Evolutionary conservation across 2,329 filamentous ascomycete genomes (phyloP).

Genomic region (Cercospora nicotianae): DNA sequence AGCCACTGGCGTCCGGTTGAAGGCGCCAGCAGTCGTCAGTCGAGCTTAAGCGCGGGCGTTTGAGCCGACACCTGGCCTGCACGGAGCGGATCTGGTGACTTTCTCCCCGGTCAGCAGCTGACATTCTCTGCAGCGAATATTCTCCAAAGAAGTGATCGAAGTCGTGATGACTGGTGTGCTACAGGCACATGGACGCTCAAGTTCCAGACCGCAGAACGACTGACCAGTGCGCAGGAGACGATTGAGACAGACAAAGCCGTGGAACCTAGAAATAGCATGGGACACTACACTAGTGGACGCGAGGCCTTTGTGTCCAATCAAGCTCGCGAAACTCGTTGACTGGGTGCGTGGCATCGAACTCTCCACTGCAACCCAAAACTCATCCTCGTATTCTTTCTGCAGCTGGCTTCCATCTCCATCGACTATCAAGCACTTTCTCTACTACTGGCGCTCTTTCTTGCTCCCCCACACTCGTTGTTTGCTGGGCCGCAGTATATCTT

Average conservation of each 20-base stretch:
- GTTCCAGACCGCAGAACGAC: background rate
- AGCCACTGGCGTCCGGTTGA: conserved; percentile 8
- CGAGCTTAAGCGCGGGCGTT: background rate
- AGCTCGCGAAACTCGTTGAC: conserved; percentile 9
- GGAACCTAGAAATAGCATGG: conserved; percentile 14
- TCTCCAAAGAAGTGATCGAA: background rate
- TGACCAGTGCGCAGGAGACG: conserved; percentile 1
- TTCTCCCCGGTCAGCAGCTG: background rate
- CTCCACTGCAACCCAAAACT: conserved; percentile 18
- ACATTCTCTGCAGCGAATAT: background rate
- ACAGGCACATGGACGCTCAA: background rate
- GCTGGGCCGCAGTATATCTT: background rate
- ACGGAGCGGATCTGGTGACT: background rate
- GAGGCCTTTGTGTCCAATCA: conserved; percentile 25
- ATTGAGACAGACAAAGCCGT: background rate
- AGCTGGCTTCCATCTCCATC: background rate
- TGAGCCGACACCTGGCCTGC: background rate
- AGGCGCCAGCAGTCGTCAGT: conserved; percentile 8
- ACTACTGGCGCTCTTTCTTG: background rate
- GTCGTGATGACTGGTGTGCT: background rate
- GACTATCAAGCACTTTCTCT: conserved; percentile 1
- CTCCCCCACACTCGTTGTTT: conserved; percentile 6
- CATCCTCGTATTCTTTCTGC: conserved; percentile 18
- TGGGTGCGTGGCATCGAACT: conserved; percentile 16
- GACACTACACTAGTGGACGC: conserved; percentile 17